A percentile compares a stretch with the other conserved stretches of the same genome.
Evolutionary conservation across 345 rosid genomes (phyloP).

Genomic region (Boechera stricta): DNA sequence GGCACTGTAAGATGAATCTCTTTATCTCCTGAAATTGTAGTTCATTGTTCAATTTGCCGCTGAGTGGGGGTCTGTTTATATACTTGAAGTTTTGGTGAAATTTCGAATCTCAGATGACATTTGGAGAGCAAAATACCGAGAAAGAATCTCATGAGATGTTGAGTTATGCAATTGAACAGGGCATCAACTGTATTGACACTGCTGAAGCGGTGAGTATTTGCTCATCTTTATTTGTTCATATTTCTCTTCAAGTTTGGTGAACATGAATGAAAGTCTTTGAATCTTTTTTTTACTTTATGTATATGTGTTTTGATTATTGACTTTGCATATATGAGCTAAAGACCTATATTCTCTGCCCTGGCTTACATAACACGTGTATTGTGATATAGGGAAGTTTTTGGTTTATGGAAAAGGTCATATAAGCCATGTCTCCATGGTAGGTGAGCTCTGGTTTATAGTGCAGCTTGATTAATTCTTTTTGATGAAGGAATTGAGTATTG

Average conservation of each 20-base stretch:
- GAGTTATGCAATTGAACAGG: conserved; percentile 68
- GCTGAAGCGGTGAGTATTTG: conserved; percentile 71
- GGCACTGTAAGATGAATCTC: conserved; percentile 65
- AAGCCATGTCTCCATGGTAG: neutral
- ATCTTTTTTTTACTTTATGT: neutral
- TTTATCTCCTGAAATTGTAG: neutral
- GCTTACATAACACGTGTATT: neutral
- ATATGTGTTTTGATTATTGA: neutral
- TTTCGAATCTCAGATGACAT: conserved; percentile 71
- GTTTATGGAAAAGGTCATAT: neutral
- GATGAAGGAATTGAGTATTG: neutral
- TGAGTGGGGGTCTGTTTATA: neutral
- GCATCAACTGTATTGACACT: conserved; percentile 82
- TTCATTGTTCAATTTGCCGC: neutral
- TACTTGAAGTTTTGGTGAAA: neutral
- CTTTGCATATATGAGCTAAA: neutral
- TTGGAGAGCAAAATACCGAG: conserved; percentile 89
- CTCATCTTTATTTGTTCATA: neutral
- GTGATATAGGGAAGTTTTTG: neutral
- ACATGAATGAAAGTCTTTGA: neutral
- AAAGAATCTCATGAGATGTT: conserved; percentile 85
- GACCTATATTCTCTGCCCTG: neutral
- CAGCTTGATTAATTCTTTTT: neutral
- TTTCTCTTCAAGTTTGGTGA: neutral
- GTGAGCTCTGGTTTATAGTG: neutral